phyloP scores from a whole-genome alignment of 2,329 filamentous ascomycete genomes.

The Microdochium nivale region DNA sequence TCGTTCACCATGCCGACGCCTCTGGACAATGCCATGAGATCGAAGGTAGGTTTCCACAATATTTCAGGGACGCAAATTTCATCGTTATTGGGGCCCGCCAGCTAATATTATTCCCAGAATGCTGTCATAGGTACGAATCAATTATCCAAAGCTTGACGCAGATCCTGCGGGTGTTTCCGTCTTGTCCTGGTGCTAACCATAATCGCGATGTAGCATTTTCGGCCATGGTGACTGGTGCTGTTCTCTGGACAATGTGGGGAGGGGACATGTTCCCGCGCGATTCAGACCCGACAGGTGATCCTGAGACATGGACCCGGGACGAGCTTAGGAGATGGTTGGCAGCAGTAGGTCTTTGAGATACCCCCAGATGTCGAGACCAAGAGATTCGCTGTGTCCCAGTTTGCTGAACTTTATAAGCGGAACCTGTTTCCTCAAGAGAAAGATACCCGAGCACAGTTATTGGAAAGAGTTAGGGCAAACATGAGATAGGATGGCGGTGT shows the following conservation, averaged over 20 bases:
- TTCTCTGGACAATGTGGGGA: conserved; percentile 79
- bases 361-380: neutral
- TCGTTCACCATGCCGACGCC: conserved; percentile 54
- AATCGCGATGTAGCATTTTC: conserved; percentile 56
- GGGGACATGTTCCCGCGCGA: conserved; percentile 72
- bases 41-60: conserved; percentile 43
- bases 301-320: conserved; percentile 63
- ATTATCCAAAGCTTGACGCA: neutral
- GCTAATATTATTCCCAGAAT: conserved; percentile 40
- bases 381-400: neutral
- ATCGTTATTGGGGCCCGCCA: neutral
- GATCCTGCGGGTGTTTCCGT: neutral
- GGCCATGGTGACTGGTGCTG: conserved; percentile 71
- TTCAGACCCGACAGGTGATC: conserved; percentile 69
- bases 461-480: conserved; percentile 63
- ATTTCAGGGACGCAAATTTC: neutral
- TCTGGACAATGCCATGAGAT: conserved; percentile 60
- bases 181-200: conserved; percentile 7
- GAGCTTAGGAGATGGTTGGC: conserved; percentile 77
- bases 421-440: conserved; percentile 50
- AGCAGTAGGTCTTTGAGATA: conserved; percentile 48
- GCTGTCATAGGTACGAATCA: conserved; percentile 53
- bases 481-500: conserved; percentile 25
- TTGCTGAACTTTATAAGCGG: conserved; percentile 34
- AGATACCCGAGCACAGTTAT: conserved; percentile 53